A percentile compares a stretch with the other conserved stretches of the same genome.
These are phyloP conservation scores for Saxispiralis lemnorum DNA, from an alignment of 495 filamentous ascomycete species.

Conservation along the genomic window DNA sequence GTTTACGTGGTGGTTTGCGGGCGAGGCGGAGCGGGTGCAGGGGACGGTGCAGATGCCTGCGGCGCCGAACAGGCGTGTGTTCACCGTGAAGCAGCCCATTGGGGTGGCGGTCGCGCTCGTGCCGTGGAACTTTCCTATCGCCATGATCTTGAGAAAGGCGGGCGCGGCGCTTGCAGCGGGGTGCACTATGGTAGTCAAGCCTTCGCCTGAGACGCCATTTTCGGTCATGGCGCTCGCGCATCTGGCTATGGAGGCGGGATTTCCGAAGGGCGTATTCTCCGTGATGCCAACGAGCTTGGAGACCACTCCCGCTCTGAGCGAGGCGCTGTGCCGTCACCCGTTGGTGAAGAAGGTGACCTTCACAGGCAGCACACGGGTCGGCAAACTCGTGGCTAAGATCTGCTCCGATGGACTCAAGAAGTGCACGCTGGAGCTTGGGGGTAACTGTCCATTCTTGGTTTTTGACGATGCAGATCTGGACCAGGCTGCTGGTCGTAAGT, in stretches of 20 bases:
- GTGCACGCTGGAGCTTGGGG: conserved; percentile 26
- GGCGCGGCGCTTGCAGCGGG: conserved; percentile 53
- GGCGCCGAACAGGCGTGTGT: conserved; percentile 40
- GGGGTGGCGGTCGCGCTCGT: conserved; percentile 48
- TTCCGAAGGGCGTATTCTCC: conserved; percentile 23
- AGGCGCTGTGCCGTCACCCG: conserved; percentile 24
- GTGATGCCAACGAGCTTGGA: conserved; percentile 25
- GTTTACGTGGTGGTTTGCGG: conserved; percentile 36
- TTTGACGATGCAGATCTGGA: conserved; percentile 28
- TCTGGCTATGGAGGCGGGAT: conserved; percentile 27
- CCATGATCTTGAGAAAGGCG: conserved; percentile 53
- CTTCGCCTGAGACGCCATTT: conserved; percentile 26
- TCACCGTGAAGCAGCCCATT: conserved; percentile 55
- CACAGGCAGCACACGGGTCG: conserved; percentile 25
- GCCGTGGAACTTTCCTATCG: conserved; percentile 40
- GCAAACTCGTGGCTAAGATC: conserved; percentile 25
- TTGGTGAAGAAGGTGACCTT: conserved; percentile 28
- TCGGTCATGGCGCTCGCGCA: conserved; percentile 23
- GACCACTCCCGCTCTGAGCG: conserved; percentile 24
- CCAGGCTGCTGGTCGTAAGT: conserved; percentile 18
- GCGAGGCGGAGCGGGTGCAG: conserved; percentile 51
- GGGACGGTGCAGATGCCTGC: conserved; percentile 40
- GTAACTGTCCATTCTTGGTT: conserved; percentile 28
- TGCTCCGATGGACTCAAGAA: conserved; percentile 28
- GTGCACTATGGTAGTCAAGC: conserved; percentile 33